phyloP scores from a whole-genome alignment of 345 rosid species.

The Hibiscus trionum region DNA sequence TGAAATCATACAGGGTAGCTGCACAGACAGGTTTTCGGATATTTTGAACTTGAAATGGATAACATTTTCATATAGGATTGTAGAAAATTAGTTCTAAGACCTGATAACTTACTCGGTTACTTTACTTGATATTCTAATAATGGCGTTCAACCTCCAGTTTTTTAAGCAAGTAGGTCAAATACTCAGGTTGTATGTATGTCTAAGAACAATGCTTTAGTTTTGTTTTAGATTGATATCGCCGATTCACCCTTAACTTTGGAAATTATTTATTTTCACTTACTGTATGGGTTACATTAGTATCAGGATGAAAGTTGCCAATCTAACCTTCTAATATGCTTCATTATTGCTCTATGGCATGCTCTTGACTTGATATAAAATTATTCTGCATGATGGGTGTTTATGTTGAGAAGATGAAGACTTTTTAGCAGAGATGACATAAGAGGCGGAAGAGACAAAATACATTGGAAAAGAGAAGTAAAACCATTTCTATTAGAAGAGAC shows the following conservation, averaged over 20 bases:
- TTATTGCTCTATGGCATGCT: background rate
- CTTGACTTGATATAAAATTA: background rate
- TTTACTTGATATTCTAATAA: background rate
- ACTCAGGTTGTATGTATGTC: too few relatives aligned
- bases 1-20: background rate
- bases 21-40: background rate
- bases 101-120: background rate
- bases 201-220: too few relatives aligned
- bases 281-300: background rate
- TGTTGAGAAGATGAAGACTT: slow-evolving; percentile 1
- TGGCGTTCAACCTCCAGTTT: too few relatives aligned
- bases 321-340: background rate
- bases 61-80: background rate
- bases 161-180: too few relatives aligned
- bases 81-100: background rate
- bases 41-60: too few relatives aligned
- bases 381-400: slow-evolving; percentile 3
- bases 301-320: background rate
- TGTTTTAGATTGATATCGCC: too few relatives aligned
- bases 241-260: too few relatives aligned
- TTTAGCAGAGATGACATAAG: background rate
- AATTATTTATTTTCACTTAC: background rate
- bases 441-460: background rate
- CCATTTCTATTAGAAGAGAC: background rate
- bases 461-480: background rate